Evolutionary conservation across 257 asterid genomes (phyloP), one percentile per base, ranked within the genome.

Genomic region (Solanum chiquidenum): DNA sequence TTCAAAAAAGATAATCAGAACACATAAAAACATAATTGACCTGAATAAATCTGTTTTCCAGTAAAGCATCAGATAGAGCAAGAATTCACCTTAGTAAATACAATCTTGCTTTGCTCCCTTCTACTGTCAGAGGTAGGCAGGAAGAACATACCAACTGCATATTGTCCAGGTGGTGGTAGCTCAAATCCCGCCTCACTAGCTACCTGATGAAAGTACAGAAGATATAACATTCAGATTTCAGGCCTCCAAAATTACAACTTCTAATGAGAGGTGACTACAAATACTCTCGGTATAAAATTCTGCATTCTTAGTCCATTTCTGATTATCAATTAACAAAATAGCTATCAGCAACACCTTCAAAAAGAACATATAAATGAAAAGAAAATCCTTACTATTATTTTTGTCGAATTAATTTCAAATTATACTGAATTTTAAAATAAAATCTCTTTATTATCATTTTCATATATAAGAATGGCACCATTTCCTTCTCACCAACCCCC

Each of bases 101-200:
- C 96, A 90, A 91, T 91, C 91, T 96, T 97, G 90, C 99, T 96
- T 80, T 95, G 96, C 77, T 97, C 98, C 92, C 99, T 92, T 88
- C 99, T 88, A 89, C 94, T 91, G 55, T 94, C 98, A 20, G 98
- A 95, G 55, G 96, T 95, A 86, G 99, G 99, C 93, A 97, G 92
- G 95, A 97, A 97, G 89, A 97, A 95, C 99, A 97, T 95, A 90
- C 99, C 99, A 73, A 97, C 98, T 23, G 99, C 99, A 90, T 96
- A 97, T 85, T 95, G 94, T 21, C 98, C 98, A 8, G 94, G 94
- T 55, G 98, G 95, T 38, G 99, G 99, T 55, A 96, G 91, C 90
- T 94, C 98, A 91, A 96, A 96, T 64, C 98, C 98, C 62, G 92
- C 92, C 90, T 91, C 95, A 89, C 92, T 94, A 75, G 91, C 90